phyloP scores from a whole-genome alignment of 768 basidiomycete species.

The Baorangia bicolor region DNA sequence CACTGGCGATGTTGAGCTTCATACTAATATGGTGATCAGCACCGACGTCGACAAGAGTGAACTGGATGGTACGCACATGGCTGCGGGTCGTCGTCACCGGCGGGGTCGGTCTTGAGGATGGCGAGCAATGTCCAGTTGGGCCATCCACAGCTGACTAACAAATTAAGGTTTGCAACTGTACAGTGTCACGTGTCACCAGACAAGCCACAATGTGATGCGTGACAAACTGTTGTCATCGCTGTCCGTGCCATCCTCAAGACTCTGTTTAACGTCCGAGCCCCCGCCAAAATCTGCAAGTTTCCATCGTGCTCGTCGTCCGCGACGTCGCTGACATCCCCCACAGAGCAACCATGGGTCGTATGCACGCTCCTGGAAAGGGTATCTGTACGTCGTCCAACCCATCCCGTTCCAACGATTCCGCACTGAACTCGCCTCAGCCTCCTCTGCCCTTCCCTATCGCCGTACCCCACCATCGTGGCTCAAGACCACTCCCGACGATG shows the following conservation, averaged over 20 bases:
- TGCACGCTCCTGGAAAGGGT: conserved; percentile 99
- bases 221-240: conserved; percentile 26
- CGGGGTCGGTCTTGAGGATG: conserved; percentile 31
- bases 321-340: conserved; percentile 18
- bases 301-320: conserved; percentile 13
- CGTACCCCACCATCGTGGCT: conserved; percentile 94
- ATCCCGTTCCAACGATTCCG: conserved; percentile 11
- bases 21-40: conserved; percentile 48
- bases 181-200: conserved; percentile 35
- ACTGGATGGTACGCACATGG: conserved; percentile 22
- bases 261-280: conserved; percentile 12
- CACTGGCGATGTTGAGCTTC: conserved; percentile 98
- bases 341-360: conserved; percentile 84
- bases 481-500: conserved; percentile 93
- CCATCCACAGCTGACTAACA: conserved; percentile 24
- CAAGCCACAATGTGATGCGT: conserved; percentile 34
- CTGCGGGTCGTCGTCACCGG: conserved; percentile 42
- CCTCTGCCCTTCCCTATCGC: conserved; percentile 97
- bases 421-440: conserved; percentile 43
- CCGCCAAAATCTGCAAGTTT: conserved; percentile 38
- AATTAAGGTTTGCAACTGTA: conserved; percentile 65
- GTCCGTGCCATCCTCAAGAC: conserved; percentile 20
- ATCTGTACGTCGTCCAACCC: conserved; percentile 68
- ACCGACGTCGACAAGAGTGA: background rate
- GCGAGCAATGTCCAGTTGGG: background rate